Evolutionary conservation across 1,139 yeast species (phyloP).

Genomic region (Diutina scorzettiae): DNA sequence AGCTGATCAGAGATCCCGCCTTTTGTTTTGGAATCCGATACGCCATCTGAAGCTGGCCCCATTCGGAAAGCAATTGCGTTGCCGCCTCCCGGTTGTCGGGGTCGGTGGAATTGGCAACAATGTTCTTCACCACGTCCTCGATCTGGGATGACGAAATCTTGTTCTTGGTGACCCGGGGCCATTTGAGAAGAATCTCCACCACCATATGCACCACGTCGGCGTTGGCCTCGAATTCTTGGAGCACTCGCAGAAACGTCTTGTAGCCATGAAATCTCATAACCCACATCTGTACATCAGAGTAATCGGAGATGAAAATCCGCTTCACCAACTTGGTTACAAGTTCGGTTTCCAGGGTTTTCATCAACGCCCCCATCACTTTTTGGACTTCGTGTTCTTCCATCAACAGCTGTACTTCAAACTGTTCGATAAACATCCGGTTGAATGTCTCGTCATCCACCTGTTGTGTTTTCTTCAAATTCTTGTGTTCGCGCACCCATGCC

Average conservation of each 20-base stretch:
- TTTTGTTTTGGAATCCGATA: conserved; percentile 61
- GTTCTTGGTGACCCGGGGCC: conserved; percentile 80
- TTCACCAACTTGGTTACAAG: conserved; percentile 56
- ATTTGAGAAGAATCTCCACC: conserved; percentile 44
- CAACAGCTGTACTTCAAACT: conserved; percentile 44
- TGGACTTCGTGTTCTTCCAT: conserved; percentile 48
- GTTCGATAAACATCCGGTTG: conserved; percentile 52
- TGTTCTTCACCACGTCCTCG: conserved; percentile 45
- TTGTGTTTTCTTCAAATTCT: conserved; percentile 30
- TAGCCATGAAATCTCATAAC: conserved; percentile 81
- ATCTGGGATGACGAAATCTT: conserved; percentile 72
- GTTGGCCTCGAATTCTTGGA: conserved; percentile 18
- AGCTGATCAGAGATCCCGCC: conserved; percentile 13
- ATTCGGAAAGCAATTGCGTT: conserved; percentile 40
- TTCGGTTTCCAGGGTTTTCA: conserved; percentile 65
- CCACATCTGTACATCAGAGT: conserved; percentile 40
- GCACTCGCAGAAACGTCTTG: conserved; percentile 55
- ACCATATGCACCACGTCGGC: conserved; percentile 30
- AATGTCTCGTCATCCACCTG: conserved; percentile 49
- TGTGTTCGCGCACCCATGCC: conserved; percentile 53
- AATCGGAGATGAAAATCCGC: conserved; percentile 49
- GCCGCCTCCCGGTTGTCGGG: conserved; percentile 25
- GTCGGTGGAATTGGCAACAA: conserved; percentile 17
- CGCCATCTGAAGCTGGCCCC: conserved; percentile 73
- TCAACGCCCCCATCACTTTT: conserved; percentile 68